A percentile compares a stretch with the other conserved stretches of the same genome.
phyloP scores from a whole-genome alignment of 768 basidiomycete species.

The Gloeophyllum trabeum region DNA sequence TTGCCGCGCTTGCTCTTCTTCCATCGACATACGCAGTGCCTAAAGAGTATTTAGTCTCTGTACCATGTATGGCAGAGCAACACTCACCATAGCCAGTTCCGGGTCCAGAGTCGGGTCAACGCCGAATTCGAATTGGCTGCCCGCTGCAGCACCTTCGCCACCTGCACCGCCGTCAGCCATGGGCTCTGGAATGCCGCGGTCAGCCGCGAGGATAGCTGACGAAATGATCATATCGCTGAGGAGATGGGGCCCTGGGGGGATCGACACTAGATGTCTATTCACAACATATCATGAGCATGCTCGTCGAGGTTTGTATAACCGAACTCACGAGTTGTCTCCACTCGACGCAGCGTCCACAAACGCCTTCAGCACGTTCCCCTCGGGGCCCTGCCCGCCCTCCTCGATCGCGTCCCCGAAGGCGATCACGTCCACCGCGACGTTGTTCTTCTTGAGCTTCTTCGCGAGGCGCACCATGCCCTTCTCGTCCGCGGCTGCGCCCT shows the following conservation, averaged over 20 bases:
- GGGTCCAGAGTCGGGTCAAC: conserved; percentile 95
- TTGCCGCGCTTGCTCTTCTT: conserved; percentile 82
- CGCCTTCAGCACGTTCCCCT: conserved; percentile 57
- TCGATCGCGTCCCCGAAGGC: conserved; percentile 87
- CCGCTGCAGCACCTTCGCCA: conserved; percentile 32
- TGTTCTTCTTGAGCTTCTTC: conserved; percentile 99
- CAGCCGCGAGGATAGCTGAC: conserved; percentile 74
- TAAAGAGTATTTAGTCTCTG: conserved; percentile 18
- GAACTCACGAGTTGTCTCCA: conserved; percentile 76
- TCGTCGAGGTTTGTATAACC: not conserved
- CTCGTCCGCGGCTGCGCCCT: conserved; percentile 59
- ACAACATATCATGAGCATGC: not conserved
- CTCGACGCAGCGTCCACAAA: conserved; percentile 79
- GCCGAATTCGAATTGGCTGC: conserved; percentile 68
- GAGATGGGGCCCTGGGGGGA: conserved; percentile 69
- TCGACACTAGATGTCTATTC: conserved; percentile 65
- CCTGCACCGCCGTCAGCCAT: conserved; percentile 41
- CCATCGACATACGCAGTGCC: conserved; percentile 96
- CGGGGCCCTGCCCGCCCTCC: conserved; percentile 39
- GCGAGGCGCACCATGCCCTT: conserved; percentile 79
- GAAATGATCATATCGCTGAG: conserved; percentile 75
- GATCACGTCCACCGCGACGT: conserved; percentile 89
- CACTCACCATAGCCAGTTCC: conserved; percentile 85
- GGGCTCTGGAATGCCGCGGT: conserved; percentile 59
- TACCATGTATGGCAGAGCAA: not conserved